phyloP scores from a whole-genome alignment of 2,329 filamentous ascomycete species.

The Talaromyces sp. region DNA sequence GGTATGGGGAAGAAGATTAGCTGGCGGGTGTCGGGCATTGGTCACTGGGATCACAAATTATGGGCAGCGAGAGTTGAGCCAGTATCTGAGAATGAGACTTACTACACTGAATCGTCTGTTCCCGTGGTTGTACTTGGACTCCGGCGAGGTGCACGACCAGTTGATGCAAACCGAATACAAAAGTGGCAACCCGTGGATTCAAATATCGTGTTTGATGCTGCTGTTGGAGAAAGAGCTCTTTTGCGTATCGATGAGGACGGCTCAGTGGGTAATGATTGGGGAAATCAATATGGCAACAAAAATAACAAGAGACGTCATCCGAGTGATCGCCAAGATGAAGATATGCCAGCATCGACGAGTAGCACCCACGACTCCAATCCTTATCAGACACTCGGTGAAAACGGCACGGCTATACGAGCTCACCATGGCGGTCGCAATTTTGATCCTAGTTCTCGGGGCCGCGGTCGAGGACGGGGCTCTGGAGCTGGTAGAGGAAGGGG shows the following conservation, averaged over 20 bases:
- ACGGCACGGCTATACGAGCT: conserved; percentile 21
- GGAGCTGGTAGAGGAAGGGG: conserved; percentile 38
- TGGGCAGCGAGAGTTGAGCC: conserved; percentile 84
- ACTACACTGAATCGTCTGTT: conserved; percentile 73
- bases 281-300: conserved; percentile 60
- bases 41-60: conserved; percentile 70
- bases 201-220: conserved; percentile 75
- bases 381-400: conserved; percentile 27
- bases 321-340: conserved; percentile 56
- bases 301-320: conserved; percentile 56
- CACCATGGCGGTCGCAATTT: conserved; percentile 28
- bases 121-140: conserved; percentile 82
- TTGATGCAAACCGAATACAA: conserved; percentile 76
- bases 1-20: conserved; percentile 78
- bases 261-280: conserved; percentile 59
- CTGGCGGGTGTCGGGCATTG: conserved; percentile 79
- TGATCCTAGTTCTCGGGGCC: conserved; percentile 44
- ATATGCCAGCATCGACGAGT: conserved; percentile 37
- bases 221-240: conserved; percentile 81
- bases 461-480: conserved; percentile 37
- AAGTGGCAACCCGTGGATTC: conserved; percentile 75
- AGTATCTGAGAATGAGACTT: conserved; percentile 61
- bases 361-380: conserved; percentile 24
- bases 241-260: conserved; percentile 75
- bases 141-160: conserved; percentile 68